Evolutionary conservation across 306 rosid species (phyloP).

Genomic region (Aeschynomene evenia): DNA sequence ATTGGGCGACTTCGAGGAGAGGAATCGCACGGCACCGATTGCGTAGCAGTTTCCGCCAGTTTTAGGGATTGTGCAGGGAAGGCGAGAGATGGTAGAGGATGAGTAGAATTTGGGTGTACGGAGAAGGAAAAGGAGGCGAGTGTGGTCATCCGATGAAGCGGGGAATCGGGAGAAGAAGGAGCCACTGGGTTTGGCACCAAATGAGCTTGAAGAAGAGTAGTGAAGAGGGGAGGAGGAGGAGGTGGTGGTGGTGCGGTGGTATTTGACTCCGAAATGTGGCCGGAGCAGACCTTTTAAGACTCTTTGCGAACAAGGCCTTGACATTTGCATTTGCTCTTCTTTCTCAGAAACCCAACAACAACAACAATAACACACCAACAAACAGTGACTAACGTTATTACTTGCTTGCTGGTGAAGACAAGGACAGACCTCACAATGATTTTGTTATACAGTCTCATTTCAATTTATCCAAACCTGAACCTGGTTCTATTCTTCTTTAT

Average conservation of each 20-base stretch:
- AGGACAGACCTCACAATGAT: neutral
- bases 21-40: slow-evolving; percentile 45
- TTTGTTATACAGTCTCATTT: too few relatives aligned
- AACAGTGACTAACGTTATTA: neutral
- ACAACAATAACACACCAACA: neutral
- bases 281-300: neutral
- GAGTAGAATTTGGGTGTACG: neutral
- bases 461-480: too few relatives aligned
- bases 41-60: neutral
- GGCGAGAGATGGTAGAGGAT: neutral
- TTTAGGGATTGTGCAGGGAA: neutral
- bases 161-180: neutral
- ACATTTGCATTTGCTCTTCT: neutral
- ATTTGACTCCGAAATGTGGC: neutral
- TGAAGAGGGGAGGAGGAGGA: neutral
- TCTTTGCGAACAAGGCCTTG: neutral
- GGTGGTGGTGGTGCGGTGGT: neutral
- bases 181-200: neutral
- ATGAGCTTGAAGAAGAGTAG: neutral
- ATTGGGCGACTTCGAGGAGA: slow-evolving; percentile 42
- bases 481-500: too few relatives aligned
- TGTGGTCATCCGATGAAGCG: neutral
- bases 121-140: neutral
- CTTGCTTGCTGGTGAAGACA: neutral
- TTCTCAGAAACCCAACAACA: too few relatives aligned